Conservation (phyloP, 2,329 filamentous ascomycete species). For the Annulohypoxylon truncatum region DNA sequence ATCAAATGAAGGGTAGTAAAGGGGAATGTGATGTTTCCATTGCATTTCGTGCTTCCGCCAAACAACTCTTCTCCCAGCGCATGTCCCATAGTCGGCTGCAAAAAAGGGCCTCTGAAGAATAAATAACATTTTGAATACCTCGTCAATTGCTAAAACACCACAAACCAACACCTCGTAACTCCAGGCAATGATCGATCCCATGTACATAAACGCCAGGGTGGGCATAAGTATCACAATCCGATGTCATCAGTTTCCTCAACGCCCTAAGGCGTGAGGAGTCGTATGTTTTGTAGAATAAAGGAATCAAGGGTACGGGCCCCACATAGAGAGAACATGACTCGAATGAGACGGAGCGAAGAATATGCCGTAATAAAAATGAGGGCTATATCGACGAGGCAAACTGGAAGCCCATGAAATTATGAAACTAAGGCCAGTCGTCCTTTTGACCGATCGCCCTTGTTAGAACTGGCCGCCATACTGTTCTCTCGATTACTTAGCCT, state of each 20-base stretch:
- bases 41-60: constrained; percentile 5
- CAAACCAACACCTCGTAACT: constrained; percentile 40
- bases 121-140: constrained; percentile 38
- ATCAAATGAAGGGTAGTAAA: constrained; percentile 16
- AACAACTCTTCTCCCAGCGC: constrained; percentile 13
- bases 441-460: background rate
- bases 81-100: constrained; percentile 25
- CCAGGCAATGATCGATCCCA: constrained; percentile 43
- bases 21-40: constrained; percentile 9
- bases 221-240: constrained; percentile 21
- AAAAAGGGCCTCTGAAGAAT: constrained; percentile 23
- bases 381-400: constrained; percentile 1
- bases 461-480: background rate
- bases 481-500: constrained; percentile 31
- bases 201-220: constrained; percentile 32
- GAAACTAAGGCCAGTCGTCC: background rate
- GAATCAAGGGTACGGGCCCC: constrained; percentile 9
- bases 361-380: constrained; percentile 8
- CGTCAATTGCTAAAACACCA: constrained; percentile 18
- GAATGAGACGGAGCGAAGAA: constrained; percentile 8
- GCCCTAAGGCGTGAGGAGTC: constrained; percentile 3
- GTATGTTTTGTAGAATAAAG: constrained; percentile 4
- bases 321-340: constrained; percentile 12
- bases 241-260: constrained; percentile 23
- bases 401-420: background rate